Evolutionary conservation across 805 yeast species (phyloP), one percentile per base, ranked within the genome.

Genomic region (Candida berthetii): DNA sequence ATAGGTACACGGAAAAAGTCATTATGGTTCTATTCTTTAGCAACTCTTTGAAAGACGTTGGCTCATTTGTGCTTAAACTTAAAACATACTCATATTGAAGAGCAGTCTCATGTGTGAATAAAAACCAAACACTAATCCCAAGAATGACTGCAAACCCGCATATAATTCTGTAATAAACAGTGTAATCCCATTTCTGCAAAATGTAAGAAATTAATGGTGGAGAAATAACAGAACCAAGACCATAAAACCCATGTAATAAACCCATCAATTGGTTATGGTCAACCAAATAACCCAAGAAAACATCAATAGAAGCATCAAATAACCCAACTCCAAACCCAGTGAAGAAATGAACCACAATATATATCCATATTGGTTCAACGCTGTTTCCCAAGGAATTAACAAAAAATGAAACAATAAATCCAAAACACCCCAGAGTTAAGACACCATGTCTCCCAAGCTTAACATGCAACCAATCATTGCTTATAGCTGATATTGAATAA

Each of bases 151-250:
- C 17, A 14, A 34, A n/a, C 15, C 15, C 17, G 13, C 16, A 13
- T 6, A 34, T 9, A 19, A 34, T 19, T 20, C 36, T n/a, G 20
- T 34, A 34, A n/a, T n/a, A 34, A 19, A 14, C 17, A 19, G 14
- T 18, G 16, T 34, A 34, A 19, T 34, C 28, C 27, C 27, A 59
- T 31, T 48, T 51, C 24, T 55, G 48, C 9, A 60, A 59, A 39
- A 66, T 56, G 39, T 54, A 47, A 0, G 86, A 76, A 3, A 82
- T 80, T 25, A 80, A 55, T 16, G 85, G 70, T 2, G 95, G 90
- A 2, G 87, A 72, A 1, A 80, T 48, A 36, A 85, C 78, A 1
- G 89, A 86, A 2, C 90, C 89, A 3, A 78, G 49, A 1, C 95
- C 95, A 57, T 83, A 85, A 13, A 68, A 54, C 1, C 86, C 90